Conservation (phyloP, 1,284 basidiomycete species). For the Earliella scabrosa region DNA sequence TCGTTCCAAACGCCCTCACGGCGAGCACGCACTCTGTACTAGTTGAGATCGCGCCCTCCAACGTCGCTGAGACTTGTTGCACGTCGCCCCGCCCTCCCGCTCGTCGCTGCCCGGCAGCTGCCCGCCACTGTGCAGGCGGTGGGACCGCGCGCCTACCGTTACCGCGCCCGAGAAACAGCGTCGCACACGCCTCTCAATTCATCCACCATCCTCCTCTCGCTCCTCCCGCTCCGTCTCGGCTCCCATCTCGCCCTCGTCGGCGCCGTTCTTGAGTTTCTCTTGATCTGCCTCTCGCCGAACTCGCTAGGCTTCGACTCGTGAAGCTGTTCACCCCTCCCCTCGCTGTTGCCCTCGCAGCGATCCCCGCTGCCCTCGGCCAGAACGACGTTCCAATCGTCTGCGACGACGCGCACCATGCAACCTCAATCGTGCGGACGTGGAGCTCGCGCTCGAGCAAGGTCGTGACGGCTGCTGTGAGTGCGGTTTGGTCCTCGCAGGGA, state of each 20-base stretch:
- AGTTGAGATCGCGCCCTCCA: too few relatives aligned
- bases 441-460: constrained; percentile 78
- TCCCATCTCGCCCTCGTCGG: constrained; percentile 21
- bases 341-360: constrained; percentile 35
- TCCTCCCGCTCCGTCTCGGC: not conserved
- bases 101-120: too few relatives aligned
- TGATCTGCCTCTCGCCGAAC: constrained; percentile 14
- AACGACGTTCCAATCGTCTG: constrained; percentile 34
- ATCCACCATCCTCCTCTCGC: constrained; percentile 30
- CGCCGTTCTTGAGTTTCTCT: constrained; percentile 23
- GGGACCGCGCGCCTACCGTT: constrained; percentile 14
- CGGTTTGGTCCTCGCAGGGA: constrained; percentile 34
- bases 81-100: too few relatives aligned
- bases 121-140: too few relatives aligned
- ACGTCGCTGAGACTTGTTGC: too few relatives aligned
- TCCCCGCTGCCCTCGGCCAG: constrained; percentile 43
- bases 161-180: constrained; percentile 25
- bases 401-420: constrained; percentile 55
- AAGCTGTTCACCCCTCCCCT: constrained; percentile 40
- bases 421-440: constrained; percentile 83
- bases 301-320: not conserved
- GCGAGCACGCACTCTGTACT: too few relatives aligned
- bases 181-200: constrained; percentile 35
- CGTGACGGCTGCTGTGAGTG: constrained; percentile 79
- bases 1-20: too few relatives aligned